Conservation (phyloP, 75 land plant genomes). For the Picea glauca region DNA sequence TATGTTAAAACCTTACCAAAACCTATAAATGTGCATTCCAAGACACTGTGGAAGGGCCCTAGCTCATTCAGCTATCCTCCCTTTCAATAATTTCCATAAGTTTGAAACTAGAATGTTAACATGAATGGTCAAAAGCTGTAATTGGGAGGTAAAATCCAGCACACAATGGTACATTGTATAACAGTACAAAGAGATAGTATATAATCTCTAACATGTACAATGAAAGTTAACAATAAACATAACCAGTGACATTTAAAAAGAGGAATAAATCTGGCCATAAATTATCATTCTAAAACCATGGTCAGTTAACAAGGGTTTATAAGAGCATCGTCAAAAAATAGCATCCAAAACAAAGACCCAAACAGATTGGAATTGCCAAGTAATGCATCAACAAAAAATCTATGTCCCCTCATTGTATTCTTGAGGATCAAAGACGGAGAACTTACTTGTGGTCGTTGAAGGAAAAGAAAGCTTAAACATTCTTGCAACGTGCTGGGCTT, state of each 20-base stretch:
- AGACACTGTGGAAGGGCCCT: neutral
- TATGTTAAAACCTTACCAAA: neutral
- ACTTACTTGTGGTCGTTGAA: slow-evolving; percentile 9
- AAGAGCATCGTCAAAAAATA: neutral
- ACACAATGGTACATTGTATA: neutral
- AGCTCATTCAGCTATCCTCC: too few species aligned
- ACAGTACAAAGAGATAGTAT: neutral
- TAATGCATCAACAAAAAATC: neutral
- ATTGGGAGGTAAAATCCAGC: neutral
- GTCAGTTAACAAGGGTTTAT: neutral
- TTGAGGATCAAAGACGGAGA: neutral
- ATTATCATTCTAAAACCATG: neutral
- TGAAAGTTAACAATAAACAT: neutral
- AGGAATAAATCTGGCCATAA: neutral
- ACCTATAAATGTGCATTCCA: neutral
- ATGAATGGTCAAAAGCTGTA: neutral
- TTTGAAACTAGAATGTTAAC: neutral
- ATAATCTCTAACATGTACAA: neutral
- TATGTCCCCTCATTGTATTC: neutral
- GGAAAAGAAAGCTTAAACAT: slow-evolving; percentile 1
- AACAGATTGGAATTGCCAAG: neutral
- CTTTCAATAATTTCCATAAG: neutral
- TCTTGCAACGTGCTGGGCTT: slow-evolving; percentile 4
- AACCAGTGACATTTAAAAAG: neutral
- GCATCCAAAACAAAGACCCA: neutral